These are phyloP conservation scores for Lactuca sativa DNA, from an alignment of 129 eudicot species.

Conservation along the genomic window DNA sequence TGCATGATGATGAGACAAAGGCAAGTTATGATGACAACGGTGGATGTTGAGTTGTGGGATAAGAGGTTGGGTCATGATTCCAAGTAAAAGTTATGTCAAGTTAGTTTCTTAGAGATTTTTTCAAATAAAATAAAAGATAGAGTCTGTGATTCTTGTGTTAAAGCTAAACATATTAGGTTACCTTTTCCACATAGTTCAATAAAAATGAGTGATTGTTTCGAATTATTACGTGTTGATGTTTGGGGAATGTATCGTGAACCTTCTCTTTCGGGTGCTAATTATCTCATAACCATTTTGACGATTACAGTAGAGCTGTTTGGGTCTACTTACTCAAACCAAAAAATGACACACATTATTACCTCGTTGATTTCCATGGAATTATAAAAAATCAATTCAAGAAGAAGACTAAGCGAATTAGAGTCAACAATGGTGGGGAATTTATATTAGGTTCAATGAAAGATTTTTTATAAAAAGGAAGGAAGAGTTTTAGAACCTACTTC, in stretches of 20 bases:
- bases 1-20: not conserved
- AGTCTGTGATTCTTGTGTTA: not conserved
- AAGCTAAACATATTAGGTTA: not conserved
- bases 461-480: too few species aligned
- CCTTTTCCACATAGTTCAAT: not conserved
- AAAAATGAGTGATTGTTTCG: not conserved
- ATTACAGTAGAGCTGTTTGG: too few species aligned
- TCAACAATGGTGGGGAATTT: too few species aligned
- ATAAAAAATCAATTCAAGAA: too few species aligned
- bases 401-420: too few species aligned
- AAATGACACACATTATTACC: too few species aligned
- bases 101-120: not conserved
- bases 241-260: not conserved
- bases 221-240: not conserved
- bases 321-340: too few species aligned
- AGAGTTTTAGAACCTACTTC: too few species aligned
- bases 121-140: not conserved
- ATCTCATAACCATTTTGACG: not conserved
- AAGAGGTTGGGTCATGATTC: not conserved
- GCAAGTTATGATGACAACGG: not conserved
- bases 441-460: too few species aligned
- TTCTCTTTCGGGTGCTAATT: not conserved
- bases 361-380: too few species aligned
- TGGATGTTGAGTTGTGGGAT: not conserved
- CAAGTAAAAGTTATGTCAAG: not conserved